A percentile compares a stretch with the other conserved stretches of the same genome.
Conservation (phyloP, 345 rosid genomes). For the Citrus unshiu region DNA sequence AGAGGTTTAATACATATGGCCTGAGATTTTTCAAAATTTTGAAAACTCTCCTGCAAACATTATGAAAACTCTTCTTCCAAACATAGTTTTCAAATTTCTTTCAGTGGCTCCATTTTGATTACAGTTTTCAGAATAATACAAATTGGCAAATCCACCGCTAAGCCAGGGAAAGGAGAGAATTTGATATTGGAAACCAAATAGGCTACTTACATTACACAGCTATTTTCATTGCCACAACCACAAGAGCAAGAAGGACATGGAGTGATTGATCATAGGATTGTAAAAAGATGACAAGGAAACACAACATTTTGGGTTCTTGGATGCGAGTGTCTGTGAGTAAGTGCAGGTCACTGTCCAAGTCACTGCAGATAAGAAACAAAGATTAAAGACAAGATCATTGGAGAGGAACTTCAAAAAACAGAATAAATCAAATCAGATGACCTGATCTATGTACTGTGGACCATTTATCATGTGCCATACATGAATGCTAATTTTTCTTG, state of each 20-base stretch:
- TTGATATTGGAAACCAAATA: neutral
- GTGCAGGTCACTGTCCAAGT: conserved; percentile 93
- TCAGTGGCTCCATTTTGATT: neutral
- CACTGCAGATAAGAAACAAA: conserved; percentile 39
- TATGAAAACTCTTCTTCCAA: neutral
- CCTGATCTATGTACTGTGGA: neutral
- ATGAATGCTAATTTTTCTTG: neutral
- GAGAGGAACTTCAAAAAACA: neutral
- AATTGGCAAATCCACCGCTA: neutral
- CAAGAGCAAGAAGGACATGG: conserved; percentile 73
- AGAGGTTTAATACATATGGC: neutral
- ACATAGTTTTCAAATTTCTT: neutral
- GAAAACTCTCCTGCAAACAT: neutral
- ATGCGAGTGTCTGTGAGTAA: conserved; percentile 68
- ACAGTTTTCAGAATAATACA: neutral
- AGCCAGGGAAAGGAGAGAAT: neutral
- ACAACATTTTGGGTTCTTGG: conserved; percentile 70
- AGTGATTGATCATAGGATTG: conserved; percentile 60
- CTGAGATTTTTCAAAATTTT: neutral
- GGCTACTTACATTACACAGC: conserved; percentile 51
- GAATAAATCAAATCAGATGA: neutral
- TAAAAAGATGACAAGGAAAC: conserved; percentile 83
- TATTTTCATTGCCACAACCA: conserved; percentile 62
- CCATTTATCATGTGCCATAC: neutral
- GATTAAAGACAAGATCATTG: too few species aligned